These are phyloP conservation scores for Pochonia chlamydosporia DNA, from an alignment of 2,329 filamentous ascomycete species.

Conservation along the genomic window DNA sequence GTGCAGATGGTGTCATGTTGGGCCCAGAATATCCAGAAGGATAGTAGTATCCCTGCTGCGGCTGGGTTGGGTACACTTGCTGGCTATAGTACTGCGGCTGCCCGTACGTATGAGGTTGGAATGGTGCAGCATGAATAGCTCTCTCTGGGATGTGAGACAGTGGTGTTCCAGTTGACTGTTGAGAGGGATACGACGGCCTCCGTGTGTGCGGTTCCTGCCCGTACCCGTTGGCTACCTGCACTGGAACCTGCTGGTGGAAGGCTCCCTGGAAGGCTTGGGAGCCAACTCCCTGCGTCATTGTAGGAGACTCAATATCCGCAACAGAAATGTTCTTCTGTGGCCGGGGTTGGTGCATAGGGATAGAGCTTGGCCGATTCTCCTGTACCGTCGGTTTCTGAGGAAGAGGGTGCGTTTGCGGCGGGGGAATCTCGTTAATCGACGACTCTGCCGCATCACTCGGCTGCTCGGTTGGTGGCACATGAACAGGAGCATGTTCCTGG, in stretches of 20 bases:
- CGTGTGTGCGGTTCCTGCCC: conserved; percentile 58
- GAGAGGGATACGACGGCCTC: conserved; percentile 63
- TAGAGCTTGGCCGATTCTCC: conserved; percentile 44
- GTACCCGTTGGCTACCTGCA: conserved; percentile 57
- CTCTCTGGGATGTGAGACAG: conserved; percentile 89
- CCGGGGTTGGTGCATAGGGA: conserved; percentile 87
- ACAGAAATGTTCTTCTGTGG: conserved; percentile 93
- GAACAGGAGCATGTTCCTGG: background rate
- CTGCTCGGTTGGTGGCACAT: conserved; percentile 11
- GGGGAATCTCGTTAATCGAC: conserved; percentile 47
- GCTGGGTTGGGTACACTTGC: conserved; percentile 32
- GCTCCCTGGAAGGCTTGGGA: conserved; percentile 81
- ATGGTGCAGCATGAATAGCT: conserved; percentile 83
- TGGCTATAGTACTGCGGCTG: conserved; percentile 52
- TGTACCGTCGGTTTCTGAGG: conserved; percentile 53
- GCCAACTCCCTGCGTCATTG: conserved; percentile 38
- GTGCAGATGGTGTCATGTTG: conserved; percentile 44
- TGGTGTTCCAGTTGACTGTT: conserved; percentile 70
- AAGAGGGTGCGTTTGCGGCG: conserved; percentile 52
- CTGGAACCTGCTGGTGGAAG: conserved; percentile 91
- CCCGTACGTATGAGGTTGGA: conserved; percentile 69
- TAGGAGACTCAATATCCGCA: conserved; percentile 84
- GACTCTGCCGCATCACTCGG: conserved; percentile 17
- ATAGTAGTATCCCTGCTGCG: conserved; percentile 64
- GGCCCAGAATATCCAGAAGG: conserved; percentile 43